Conservation (phyloP, 192 early-diverging fungal genomes). For the Endogone sp. region DNA sequence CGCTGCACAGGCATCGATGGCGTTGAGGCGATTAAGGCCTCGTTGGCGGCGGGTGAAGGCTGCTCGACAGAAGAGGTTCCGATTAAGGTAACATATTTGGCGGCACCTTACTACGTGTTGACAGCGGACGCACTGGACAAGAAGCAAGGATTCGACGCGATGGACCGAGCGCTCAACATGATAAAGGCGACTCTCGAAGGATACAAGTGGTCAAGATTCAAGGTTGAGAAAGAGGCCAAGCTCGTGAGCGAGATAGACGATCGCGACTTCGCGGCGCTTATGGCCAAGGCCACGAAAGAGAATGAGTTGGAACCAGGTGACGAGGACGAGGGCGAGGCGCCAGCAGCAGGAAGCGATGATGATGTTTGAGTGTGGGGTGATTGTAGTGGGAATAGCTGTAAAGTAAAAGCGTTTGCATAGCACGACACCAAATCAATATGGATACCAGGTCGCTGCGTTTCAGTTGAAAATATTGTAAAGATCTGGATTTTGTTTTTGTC, state of each 20-base stretch:
- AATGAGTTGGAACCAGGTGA: conserved; percentile 92
- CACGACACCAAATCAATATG: too few relatives aligned
- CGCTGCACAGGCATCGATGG: conserved; percentile 93
- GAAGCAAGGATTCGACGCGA: conserved; percentile 72
- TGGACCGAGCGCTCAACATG: conserved; percentile 83
- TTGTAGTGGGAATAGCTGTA: neutral
- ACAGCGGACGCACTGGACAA: conserved; percentile 84
- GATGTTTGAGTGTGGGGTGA: neutral
- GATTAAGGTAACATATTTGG: conserved; percentile 86
- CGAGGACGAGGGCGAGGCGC: conserved; percentile 76
- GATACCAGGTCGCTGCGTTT: too few relatives aligned
- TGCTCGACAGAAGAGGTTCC: conserved; percentile 70
- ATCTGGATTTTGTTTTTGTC: too few relatives aligned
- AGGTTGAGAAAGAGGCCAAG: conserved; percentile 86
- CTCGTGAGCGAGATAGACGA: conserved; percentile 92
- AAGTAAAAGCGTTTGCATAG: too few relatives aligned
- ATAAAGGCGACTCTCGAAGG: conserved; percentile 78
- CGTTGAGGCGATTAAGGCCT: conserved; percentile 92
- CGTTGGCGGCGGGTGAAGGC: conserved; percentile 83
- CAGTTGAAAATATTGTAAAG: too few relatives aligned
- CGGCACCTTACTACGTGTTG: conserved; percentile 94
- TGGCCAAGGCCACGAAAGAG: conserved; percentile 87
- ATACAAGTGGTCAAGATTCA: conserved; percentile 63
- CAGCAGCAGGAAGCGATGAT: conserved; percentile 42
- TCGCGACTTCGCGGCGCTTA: conserved; percentile 82